Conservation (phyloP, 208 protist species). For the Trypanosoma mega region DNA sequence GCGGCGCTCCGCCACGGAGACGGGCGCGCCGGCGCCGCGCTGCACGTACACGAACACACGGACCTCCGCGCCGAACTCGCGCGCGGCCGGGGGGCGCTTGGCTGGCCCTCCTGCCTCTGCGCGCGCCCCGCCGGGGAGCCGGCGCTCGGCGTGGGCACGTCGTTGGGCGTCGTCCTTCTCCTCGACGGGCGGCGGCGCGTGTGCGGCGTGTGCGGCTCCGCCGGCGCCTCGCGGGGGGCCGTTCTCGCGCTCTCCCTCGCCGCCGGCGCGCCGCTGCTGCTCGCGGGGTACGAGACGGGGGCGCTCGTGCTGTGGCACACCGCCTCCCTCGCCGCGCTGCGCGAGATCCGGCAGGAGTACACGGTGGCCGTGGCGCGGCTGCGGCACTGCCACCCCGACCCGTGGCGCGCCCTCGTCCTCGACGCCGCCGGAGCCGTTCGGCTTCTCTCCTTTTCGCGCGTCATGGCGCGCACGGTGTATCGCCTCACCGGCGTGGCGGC, state of each 20-base stretch:
- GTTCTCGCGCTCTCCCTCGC: constrained; percentile 52
- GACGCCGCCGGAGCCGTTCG: constrained; percentile 39
- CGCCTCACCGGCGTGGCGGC: constrained; percentile 34
- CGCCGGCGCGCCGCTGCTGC: constrained; percentile 29
- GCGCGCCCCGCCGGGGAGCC: not conserved
- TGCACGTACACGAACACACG: constrained; percentile 67
- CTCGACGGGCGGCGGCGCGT: constrained; percentile 36
- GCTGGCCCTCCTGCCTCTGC: constrained; percentile 48
- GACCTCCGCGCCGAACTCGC: constrained; percentile 39
- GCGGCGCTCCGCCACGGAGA: constrained; percentile 20
- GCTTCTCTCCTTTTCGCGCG: constrained; percentile 47
- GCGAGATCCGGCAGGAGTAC: constrained; percentile 53
- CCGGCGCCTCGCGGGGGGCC: constrained; percentile 21
- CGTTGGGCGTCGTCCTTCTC: constrained; percentile 55
- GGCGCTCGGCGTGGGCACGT: constrained; percentile 53
- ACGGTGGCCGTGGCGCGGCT: constrained; percentile 32
- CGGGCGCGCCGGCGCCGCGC: constrained; percentile 27
- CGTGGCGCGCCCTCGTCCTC: constrained; percentile 36
- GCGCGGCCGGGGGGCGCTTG: constrained; percentile 29
- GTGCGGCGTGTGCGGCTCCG: constrained; percentile 31
- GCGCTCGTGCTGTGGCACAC: constrained; percentile 49
- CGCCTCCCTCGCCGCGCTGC: constrained; percentile 36
- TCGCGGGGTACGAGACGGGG: constrained; percentile 48
- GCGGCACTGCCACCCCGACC: constrained; percentile 38
- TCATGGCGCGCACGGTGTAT: constrained; percentile 45